These are phyloP conservation scores for Mycena sp. DNA, from an alignment of 1,284 basidiomycete species.

Conservation along the genomic window DNA sequence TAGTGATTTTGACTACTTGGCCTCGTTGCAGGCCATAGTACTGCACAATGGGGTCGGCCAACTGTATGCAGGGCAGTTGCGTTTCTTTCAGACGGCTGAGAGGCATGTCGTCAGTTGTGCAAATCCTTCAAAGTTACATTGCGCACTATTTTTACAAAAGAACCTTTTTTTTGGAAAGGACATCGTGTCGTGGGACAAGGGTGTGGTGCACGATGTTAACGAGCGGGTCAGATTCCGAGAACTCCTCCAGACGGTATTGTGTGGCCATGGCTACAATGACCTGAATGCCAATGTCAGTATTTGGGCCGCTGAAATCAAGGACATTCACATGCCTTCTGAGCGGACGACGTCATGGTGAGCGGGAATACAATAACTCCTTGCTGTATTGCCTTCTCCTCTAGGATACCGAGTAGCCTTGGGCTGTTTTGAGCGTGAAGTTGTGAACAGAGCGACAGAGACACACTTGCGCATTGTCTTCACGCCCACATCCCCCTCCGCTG, in stretches of 20 bases:
- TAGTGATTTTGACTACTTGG: constrained; percentile 98
- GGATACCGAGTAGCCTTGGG: constrained; percentile 81
- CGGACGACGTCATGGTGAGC: constrained; percentile 96
- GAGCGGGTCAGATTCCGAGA: constrained; percentile 94
- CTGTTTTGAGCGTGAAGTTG: constrained; percentile 7
- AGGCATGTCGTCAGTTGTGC: constrained; percentile 13
- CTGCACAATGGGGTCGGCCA: constrained; percentile 95
- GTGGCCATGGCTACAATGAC: constrained; percentile 89
- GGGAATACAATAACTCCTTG: constrained; percentile 96
- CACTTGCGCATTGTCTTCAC: constrained; percentile 97
- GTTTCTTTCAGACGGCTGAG: constrained; percentile 97
- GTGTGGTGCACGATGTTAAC: constrained; percentile 99
- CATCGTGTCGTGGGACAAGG: constrained; percentile 93
- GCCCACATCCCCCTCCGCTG: constrained; percentile 91
- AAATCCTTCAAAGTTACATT: constrained; percentile 25
- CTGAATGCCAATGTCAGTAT: constrained; percentile 50
- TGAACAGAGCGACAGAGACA: constrained; percentile 42
- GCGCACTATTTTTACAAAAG: constrained; percentile 94
- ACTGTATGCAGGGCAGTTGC: constrained; percentile 95
- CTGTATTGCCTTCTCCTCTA: constrained; percentile 91
- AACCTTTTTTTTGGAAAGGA: constrained; percentile 89
- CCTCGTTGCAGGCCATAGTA: constrained; percentile 97
- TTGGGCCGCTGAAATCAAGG: constrained; percentile 14
- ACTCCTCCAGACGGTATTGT: constrained; percentile 93
- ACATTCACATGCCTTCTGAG: constrained; percentile 74